Evolutionary conservation across 805 yeast genomes (phyloP), one percentile per base, ranked within the genome.

Genomic region (Teunomyces gatunensis): DNA sequence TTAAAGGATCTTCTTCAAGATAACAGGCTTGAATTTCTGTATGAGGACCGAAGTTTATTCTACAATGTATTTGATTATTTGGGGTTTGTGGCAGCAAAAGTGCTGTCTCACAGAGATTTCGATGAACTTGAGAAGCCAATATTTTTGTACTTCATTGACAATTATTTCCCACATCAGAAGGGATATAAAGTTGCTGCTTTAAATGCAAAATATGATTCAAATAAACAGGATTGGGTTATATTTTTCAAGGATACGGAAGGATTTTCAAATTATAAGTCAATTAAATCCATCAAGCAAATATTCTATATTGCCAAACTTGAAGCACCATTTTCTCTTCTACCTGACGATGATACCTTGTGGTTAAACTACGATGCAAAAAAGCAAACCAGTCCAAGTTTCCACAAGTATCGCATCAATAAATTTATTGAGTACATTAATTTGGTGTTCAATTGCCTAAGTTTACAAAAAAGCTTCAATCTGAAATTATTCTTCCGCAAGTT

Each of bases 1-100:
- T 72, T 88, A 15, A 59, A 65, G 32, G 67, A 65, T 3, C 64
- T 92, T 0, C 49, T 87, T 2, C 50, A 60, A 6, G 83, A 83
- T 52, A 56, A 68, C 0, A 65, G 85, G 27, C 63, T 87, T 11
- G 48, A 64, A 13, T 69, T 73, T 36, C 49, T 57, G 28, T 40
- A 45, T 23, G 75, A 71, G 46, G 77, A 71, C 45, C 61, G 64
- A 7, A 63, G 59, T 34, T 59, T 54, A 44, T 61, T 56, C 47
- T 66, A 66, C 54, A 69, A 67, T 49, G 66, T 71, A 2, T 67
- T 71, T 54, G 78, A 73, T 48, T 66, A 64, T 50, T 52, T 69
- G 21, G 66, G 70, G 32, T 60, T 65, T 47, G 64, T 67, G 52
- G 65, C 71, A 4, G 48, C 57, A 12, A 69, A 68, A 36, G 39